Evolutionary conservation across 192 early-diverging fungal species (phyloP).

Genomic region (Funneliformis geosporum): DNA sequence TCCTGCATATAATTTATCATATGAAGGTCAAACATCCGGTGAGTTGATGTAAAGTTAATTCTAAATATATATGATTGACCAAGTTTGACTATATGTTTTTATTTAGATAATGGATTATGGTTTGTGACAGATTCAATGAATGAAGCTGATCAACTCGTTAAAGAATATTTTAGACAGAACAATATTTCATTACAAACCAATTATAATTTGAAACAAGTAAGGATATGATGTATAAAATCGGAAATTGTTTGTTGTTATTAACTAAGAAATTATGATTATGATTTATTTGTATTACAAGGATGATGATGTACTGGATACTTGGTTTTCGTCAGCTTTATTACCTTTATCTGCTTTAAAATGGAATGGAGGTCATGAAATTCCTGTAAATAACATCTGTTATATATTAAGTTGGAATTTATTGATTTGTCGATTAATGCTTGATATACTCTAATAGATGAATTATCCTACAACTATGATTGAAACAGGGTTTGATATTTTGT

Average conservation of each 20-base stretch:
- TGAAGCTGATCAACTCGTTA: constrained; percentile 61
- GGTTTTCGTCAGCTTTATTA: constrained; percentile 95
- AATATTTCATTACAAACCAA: constrained; percentile 42
- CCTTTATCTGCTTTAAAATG: constrained; percentile 74
- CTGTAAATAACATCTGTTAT: constrained; percentile 28
- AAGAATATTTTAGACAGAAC: constrained; percentile 46
- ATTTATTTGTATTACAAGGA: constrained; percentile 60
- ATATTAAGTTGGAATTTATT: not conserved
- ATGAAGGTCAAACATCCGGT: constrained; percentile 35
- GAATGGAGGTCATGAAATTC: constrained; percentile 40
- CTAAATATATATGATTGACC: not conserved
- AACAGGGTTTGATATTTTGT: constrained; percentile 95
- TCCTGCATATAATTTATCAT: constrained; percentile 80
- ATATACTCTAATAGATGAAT: constrained; percentile 52
- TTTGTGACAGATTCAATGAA: constrained; percentile 59
- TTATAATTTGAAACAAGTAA: constrained; percentile 38
- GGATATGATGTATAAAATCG: not conserved
- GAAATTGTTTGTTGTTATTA: constrained; percentile 35
- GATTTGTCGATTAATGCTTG: constrained; percentile 1
- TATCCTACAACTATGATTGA: constrained; percentile 87
- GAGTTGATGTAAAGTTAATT: not conserved
- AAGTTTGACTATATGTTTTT: not conserved
- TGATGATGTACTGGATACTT: constrained; percentile 95
- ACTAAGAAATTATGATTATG: constrained; percentile 1
- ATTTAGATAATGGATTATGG: constrained; percentile 60